These are phyloP conservation scores for Nemophila menziesii DNA, from an alignment of 257 asterid species.

Conservation along the genomic window DNA sequence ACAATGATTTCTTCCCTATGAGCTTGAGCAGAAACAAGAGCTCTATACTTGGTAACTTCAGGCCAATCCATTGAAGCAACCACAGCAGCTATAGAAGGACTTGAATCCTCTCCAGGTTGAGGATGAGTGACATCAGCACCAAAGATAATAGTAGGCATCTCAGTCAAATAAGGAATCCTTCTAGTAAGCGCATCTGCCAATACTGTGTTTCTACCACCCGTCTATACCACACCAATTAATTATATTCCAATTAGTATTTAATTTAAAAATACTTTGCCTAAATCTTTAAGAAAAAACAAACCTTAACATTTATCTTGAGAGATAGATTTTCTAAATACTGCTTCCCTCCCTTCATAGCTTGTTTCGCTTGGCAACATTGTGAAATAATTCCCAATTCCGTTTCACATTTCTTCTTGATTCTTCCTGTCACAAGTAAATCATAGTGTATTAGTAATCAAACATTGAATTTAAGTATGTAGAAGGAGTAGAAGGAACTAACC, in stretches of 20 bases:
- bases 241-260: too few species aligned
- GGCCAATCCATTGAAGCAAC: slow-evolving; percentile 98
- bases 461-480: background rate
- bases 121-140: slow-evolving; percentile 99
- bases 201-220: slow-evolving; percentile 60
- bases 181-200: slow-evolving; percentile 26
- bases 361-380: slow-evolving; percentile 64
- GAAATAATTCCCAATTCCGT: slow-evolving; percentile 80
- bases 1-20: slow-evolving; percentile 60
- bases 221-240: slow-evolving; percentile 22
- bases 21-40: slow-evolving; percentile 63
- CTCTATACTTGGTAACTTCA: slow-evolving; percentile 56
- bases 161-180: slow-evolving; percentile 28
- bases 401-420: slow-evolving; percentile 62
- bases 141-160: slow-evolving; percentile 53
- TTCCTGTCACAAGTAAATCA: slow-evolving; percentile 29
- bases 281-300: too few species aligned
- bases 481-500: slow-evolving; percentile 39
- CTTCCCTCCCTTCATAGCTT: slow-evolving; percentile 9
- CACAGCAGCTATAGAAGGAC: slow-evolving; percentile 90
- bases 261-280: too few species aligned
- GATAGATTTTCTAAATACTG: slow-evolving; percentile 71
- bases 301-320: slow-evolving; percentile 79
- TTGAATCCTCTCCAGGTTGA: slow-evolving; percentile 62
- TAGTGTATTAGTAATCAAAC: slow-evolving; percentile 1